Evolutionary conservation across 1,284 basidiomycete genomes (phyloP).

Genomic region (Thecaphora thlaspeos): DNA sequence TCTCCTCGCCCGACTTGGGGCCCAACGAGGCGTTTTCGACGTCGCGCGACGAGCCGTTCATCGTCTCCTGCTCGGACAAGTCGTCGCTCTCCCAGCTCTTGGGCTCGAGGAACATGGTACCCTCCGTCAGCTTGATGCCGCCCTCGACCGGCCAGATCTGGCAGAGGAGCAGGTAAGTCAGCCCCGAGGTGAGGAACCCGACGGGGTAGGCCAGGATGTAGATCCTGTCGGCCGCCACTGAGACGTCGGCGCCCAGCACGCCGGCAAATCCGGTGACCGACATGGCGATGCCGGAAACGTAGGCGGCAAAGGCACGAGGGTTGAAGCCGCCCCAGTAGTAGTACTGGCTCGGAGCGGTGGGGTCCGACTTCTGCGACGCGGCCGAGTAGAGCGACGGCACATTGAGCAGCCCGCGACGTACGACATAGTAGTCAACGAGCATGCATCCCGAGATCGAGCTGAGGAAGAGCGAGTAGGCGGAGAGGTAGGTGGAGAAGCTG

Average conservation of each 20-base stretch:
- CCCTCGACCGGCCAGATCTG: constrained; percentile 27
- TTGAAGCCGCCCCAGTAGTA: constrained; percentile 71
- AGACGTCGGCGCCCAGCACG: constrained; percentile 43
- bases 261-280: constrained; percentile 75
- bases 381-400: constrained; percentile 70
- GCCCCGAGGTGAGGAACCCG: constrained; percentile 53
- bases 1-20: neutral
- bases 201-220: constrained; percentile 58
- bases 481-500: constrained; percentile 77
- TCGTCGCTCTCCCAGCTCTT: constrained; percentile 33
- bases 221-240: constrained; percentile 43
- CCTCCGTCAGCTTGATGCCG: constrained; percentile 11
- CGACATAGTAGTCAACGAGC: constrained; percentile 70
- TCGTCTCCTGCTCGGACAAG: constrained; percentile 10
- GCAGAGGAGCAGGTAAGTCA: constrained; percentile 49
- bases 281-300: constrained; percentile 74
- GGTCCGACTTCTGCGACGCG: constrained; percentile 10
- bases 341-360: constrained; percentile 62
- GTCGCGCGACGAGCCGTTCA: neutral
- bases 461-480: constrained; percentile 64
- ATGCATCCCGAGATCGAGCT: constrained; percentile 58
- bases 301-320: constrained; percentile 68
- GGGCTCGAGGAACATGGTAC: constrained; percentile 29
- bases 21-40: neutral
- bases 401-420: constrained; percentile 71